These are phyloP conservation scores for Calonectria fujianensis DNA, from an alignment of 2,329 filamentous ascomycete species.

Conservation along the genomic window DNA sequence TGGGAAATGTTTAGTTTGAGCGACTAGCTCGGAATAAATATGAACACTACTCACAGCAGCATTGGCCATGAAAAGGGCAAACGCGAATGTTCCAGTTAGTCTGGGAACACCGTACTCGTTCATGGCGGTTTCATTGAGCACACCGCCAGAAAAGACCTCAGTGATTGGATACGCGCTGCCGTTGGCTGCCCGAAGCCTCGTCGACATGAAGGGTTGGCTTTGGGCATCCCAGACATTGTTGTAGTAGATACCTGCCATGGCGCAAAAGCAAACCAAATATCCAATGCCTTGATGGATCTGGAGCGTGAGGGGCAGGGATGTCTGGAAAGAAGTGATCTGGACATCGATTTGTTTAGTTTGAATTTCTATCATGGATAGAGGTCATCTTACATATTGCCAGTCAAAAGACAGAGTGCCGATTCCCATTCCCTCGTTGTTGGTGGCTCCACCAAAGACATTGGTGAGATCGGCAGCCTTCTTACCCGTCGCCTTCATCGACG, in stretches of 20 bases:
- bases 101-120: conserved; percentile 66
- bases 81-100: conserved; percentile 70
- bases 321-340: conserved; percentile 72
- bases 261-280: conserved; percentile 68
- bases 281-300: conserved; percentile 69
- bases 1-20: conserved; percentile 46
- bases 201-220: conserved; percentile 74
- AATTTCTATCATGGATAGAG: rapidly evolving
- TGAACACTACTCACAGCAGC: conserved; percentile 66
- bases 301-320: conserved; percentile 71
- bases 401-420: conserved; percentile 71
- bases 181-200: conserved; percentile 62
- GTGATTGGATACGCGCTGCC: conserved; percentile 64
- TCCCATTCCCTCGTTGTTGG: conserved; percentile 72
- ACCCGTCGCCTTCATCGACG: conserved; percentile 70
- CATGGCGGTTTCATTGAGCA: conserved; percentile 66
- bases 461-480: conserved; percentile 65
- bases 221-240: conserved; percentile 67
- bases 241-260: conserved; percentile 73
- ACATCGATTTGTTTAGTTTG: conserved; percentile 23
- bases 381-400: conserved; percentile 70
- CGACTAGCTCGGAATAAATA: rapidly evolving
- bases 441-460: conserved; percentile 70
- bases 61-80: conserved; percentile 74
- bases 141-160: conserved; percentile 62